These are phyloP conservation scores for Penicillium sp. DNA, from an alignment of 2,329 filamentous ascomycete species.

Conservation along the genomic window DNA sequence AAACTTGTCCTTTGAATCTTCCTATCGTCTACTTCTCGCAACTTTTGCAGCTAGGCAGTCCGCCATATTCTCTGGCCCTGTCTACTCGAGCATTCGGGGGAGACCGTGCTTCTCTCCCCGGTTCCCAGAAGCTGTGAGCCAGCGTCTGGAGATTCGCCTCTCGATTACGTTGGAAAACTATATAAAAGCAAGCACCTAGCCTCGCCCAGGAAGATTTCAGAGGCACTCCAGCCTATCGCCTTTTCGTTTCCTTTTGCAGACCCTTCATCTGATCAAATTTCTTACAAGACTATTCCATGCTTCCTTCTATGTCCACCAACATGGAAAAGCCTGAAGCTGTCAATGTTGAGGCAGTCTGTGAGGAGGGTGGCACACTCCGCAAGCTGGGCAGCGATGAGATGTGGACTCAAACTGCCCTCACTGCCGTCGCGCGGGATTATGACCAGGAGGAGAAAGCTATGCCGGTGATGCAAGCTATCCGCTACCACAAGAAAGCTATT, in stretches of 20 bases:
- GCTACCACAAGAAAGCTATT: not conserved
- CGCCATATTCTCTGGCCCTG: not conserved
- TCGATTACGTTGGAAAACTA: not conserved
- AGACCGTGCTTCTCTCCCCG: not conserved
- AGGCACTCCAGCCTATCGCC: not conserved
- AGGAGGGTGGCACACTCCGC: not conserved
- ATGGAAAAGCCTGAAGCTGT: not conserved
- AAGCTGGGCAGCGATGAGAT: not conserved
- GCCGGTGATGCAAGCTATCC: conserved; percentile 28
- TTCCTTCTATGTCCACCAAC: not conserved
- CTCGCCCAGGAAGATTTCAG: not conserved
- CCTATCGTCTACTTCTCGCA: not conserved
- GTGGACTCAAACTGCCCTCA: not conserved
- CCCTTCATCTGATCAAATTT: not conserved
- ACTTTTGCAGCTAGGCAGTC: not conserved
- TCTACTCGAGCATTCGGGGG: not conserved
- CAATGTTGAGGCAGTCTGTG: not conserved
- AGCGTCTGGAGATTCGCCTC: not conserved
- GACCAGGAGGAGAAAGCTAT: conserved; percentile 27
- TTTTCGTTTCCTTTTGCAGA: not conserved
- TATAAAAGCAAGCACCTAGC: not conserved
- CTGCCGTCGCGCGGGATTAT: not conserved
- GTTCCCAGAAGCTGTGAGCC: not conserved
- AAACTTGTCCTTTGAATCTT: not conserved
- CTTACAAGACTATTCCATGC: not conserved